phyloP scores from a whole-genome alignment of 768 basidiomycete species.

The Kondoa malvinella region DNA sequence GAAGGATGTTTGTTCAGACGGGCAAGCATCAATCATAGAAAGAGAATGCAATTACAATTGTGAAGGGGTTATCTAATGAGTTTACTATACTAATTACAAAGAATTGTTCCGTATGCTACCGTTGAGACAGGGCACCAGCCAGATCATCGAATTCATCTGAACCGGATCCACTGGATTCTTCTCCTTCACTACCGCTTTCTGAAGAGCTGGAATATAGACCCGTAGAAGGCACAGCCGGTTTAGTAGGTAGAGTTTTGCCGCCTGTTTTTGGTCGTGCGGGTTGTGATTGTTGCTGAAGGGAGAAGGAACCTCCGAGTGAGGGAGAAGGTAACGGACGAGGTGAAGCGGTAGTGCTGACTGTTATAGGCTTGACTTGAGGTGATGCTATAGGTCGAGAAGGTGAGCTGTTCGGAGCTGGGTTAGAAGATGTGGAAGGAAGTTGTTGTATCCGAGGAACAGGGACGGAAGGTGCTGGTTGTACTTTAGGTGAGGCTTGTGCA shows the following conservation, averaged over 20 bases:
- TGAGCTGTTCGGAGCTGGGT: too few relatives aligned
- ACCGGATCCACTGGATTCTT: background rate
- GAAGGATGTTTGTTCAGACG: conserved; percentile 54
- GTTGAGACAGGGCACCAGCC: background rate
- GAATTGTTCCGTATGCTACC: too few relatives aligned
- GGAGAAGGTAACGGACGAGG: background rate
- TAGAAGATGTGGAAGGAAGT: too few relatives aligned
- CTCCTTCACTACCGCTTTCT: background rate
- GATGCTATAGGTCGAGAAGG: too few relatives aligned
- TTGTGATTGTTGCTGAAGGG: background rate
- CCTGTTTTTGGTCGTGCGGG: background rate
- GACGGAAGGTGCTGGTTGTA: too few relatives aligned
- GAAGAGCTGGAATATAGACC: background rate
- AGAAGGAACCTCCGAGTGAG: background rate
- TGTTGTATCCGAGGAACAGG: too few relatives aligned
- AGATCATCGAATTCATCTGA: background rate
- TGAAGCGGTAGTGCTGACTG: background rate
- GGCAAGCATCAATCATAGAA: background rate
- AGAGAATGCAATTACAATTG: background rate
- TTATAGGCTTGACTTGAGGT: background rate
- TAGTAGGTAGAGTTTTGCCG: background rate
- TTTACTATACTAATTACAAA: background rate
- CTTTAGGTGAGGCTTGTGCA: too few relatives aligned
- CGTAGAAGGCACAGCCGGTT: background rate
- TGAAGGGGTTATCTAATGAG: background rate